Conservation (phyloP, 148 eudicot species). For the Hydrangea macrophylla region DNA sequence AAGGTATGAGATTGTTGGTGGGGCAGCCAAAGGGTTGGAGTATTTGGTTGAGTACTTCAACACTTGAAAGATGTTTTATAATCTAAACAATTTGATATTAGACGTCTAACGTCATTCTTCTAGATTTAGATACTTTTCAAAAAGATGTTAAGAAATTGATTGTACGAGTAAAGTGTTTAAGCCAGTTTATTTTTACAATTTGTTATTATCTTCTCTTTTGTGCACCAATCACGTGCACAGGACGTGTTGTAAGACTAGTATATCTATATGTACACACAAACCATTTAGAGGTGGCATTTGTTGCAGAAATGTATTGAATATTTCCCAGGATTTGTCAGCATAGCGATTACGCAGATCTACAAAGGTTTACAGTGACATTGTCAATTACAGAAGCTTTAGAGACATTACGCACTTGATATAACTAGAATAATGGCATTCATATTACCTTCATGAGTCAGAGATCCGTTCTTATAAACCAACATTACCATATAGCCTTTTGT, state of each 20-base stretch:
- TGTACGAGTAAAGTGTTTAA: too few relatives aligned
- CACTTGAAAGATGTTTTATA: too few relatives aligned
- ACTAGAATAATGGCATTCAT: too few relatives aligned
- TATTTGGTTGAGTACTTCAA: conserved; percentile 92
- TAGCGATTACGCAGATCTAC: conserved; percentile 67
- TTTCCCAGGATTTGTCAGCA: conserved; percentile 85
- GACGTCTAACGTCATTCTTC: too few relatives aligned
- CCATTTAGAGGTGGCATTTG: conserved; percentile 88
- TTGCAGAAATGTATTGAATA: conserved; percentile 56
- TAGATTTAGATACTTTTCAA: too few relatives aligned
- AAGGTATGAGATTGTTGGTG: conserved; percentile 75
- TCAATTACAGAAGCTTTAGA: conserved; percentile 12
- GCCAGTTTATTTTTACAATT: too few relatives aligned
- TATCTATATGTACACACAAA: conserved; percentile 25
- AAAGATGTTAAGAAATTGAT: too few relatives aligned
- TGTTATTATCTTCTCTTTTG: too few relatives aligned
- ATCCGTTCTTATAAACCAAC: conserved; percentile 89
- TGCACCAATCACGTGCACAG: too few relatives aligned
- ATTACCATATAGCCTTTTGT: conserved; percentile 81
- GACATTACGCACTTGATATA: too few relatives aligned
- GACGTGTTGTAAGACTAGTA: too few relatives aligned
- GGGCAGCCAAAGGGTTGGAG: conserved; percentile 82
- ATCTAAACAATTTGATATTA: too few relatives aligned
- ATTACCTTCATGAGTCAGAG: conserved; percentile 88
- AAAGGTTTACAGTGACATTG: conserved; percentile 12